These are phyloP conservation scores for Backusella morwellensis DNA, from an alignment of 192 early-diverging fungal species.

Conservation along the genomic window DNA sequence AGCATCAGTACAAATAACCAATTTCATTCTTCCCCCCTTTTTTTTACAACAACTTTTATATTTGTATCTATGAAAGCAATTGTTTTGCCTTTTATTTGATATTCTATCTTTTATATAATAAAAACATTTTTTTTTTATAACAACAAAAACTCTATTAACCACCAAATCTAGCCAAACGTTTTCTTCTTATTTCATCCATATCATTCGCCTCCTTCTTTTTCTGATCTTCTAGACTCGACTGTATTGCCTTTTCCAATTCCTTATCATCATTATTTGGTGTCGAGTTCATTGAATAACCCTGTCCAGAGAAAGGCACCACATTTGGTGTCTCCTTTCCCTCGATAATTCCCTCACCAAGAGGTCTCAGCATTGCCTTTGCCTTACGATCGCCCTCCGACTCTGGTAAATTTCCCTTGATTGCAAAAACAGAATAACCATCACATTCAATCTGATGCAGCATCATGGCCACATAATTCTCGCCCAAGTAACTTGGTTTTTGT, in stretches of 20 bases:
- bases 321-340: not conserved
- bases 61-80: not conserved
- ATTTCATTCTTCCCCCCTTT: not conserved
- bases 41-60: not conserved
- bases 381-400: constrained; percentile 13
- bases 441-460: constrained; percentile 47
- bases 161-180: constrained; percentile 32
- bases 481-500: constrained; percentile 52
- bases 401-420: constrained; percentile 14
- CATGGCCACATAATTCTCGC: constrained; percentile 66
- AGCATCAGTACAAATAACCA: constrained; percentile 8
- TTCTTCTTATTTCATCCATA: constrained; percentile 30
- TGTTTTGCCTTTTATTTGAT: not conserved
- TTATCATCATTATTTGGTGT: not conserved
- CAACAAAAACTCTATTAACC: not conserved
- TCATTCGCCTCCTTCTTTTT: not conserved
- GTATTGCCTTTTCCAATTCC: constrained; percentile 21
- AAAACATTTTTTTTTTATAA: not conserved
- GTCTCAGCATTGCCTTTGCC: constrained; percentile 13
- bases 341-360: not conserved
- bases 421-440: constrained; percentile 38
- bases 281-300: constrained; percentile 10
- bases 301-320: constrained; percentile 7
- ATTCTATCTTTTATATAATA: not conserved
- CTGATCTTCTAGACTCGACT: constrained; percentile 16